phyloP scores from a whole-genome alignment of 345 rosid species.

The Microthlaspi erraticum region DNA sequence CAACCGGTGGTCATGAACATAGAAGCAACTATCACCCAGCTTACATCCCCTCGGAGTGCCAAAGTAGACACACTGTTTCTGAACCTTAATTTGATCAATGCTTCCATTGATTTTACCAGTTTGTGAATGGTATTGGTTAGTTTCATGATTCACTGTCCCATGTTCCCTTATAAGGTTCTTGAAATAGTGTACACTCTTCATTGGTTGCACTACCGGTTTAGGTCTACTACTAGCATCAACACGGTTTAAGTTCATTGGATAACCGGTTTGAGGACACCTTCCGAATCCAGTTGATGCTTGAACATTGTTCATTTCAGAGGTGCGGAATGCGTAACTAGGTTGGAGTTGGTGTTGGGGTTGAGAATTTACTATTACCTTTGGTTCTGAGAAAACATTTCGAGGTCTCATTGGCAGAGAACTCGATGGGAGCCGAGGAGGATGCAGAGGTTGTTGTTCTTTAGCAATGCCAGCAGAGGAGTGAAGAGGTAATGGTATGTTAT shows the following conservation, averaged over 20 bases:
- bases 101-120: constrained; percentile 26
- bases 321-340: constrained; percentile 4
- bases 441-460: constrained; percentile 31
- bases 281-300: constrained; percentile 29
- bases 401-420: constrained; percentile 36
- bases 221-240: constrained; percentile 15
- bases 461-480: constrained; percentile 16
- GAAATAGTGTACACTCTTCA: constrained; percentile 56
- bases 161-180: constrained; percentile 72
- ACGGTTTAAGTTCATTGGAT: constrained; percentile 30
- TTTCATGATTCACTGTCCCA: constrained; percentile 53
- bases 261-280: constrained; percentile 31
- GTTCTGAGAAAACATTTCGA: constrained; percentile 20
- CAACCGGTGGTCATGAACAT: constrained; percentile 47
- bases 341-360: constrained; percentile 13
- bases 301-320: constrained; percentile 34
- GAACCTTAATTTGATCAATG: constrained; percentile 33
- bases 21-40: constrained; percentile 54
- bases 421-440: background rate
- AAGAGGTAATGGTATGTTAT: constrained; percentile 13
- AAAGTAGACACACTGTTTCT: constrained; percentile 54
- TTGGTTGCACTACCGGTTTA: constrained; percentile 34
- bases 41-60: constrained; percentile 57
- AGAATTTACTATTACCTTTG: constrained; percentile 18
- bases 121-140: constrained; percentile 32